A percentile compares a stretch with the other conserved stretches of the same genome.
Conservation (phyloP, 2,329 filamentous ascomycete species). For the Alternaria incomplexa region DNA sequence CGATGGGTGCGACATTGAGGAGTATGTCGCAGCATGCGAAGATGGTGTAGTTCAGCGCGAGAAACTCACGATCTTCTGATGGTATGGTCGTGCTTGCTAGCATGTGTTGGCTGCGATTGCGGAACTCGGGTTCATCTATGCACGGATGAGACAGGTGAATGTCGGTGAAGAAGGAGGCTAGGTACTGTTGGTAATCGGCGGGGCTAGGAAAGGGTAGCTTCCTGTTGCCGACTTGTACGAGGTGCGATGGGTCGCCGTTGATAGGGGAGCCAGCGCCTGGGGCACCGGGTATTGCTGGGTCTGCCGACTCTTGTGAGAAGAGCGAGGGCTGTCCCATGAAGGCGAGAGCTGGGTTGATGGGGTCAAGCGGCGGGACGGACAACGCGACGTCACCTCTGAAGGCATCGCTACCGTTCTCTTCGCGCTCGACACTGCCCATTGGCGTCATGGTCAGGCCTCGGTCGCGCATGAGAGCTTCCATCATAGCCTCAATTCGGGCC, state of each 20-base stretch:
- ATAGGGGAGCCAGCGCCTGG: neutral
- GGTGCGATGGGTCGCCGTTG: neutral
- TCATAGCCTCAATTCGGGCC: constrained; percentile 44
- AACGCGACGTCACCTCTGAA: constrained; percentile 25
- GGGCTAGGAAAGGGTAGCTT: constrained; percentile 30
- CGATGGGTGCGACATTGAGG: constrained; percentile 3
- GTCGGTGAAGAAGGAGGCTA: constrained; percentile 37
- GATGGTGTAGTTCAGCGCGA: constrained; percentile 40
- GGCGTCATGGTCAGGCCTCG: constrained; percentile 31
- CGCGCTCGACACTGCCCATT: constrained; percentile 35
- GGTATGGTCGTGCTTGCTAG: constrained; percentile 25
- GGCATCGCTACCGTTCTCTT: constrained; percentile 25
- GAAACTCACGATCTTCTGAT: constrained; percentile 26
- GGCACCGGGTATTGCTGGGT: constrained; percentile 7
- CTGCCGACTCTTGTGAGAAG: constrained; percentile 18
- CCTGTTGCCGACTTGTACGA: constrained; percentile 26
- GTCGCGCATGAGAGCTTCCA: constrained; percentile 43
- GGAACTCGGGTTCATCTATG: constrained; percentile 38
- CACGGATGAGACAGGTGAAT: constrained; percentile 36
- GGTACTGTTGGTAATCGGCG: constrained; percentile 29
- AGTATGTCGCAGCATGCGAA: constrained; percentile 33
- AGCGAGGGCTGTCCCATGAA: constrained; percentile 21
- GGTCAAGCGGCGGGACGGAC: constrained; percentile 29
- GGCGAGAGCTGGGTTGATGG: constrained; percentile 29
- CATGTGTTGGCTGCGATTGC: constrained; percentile 28